Percentiles rank a stretch among this genome's conserved stretches.
These are phyloP conservation scores for Penicillium sp. DNA, from an alignment of 2,329 filamentous ascomycete genomes.

Conservation along the genomic window DNA sequence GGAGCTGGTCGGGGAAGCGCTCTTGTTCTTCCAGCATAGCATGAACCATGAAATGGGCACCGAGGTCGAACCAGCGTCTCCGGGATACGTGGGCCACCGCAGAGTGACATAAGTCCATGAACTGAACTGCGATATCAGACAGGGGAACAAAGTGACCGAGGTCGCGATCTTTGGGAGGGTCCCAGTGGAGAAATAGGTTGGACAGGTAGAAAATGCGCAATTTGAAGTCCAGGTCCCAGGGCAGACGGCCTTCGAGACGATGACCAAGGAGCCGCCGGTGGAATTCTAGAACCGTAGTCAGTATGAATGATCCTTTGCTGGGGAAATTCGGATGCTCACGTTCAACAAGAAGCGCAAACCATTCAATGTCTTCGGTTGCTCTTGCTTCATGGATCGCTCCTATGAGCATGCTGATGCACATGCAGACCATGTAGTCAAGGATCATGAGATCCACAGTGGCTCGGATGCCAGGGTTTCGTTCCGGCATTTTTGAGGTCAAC, in stretches of 20 bases:
- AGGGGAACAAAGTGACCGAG: constrained; percentile 27
- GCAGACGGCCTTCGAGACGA: constrained; percentile 34
- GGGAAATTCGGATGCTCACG: constrained; percentile 22
- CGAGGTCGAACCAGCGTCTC: constrained; percentile 46
- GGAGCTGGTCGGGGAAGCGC: constrained; percentile 35
- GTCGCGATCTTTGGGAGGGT: constrained; percentile 10
- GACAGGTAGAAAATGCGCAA: constrained; percentile 49
- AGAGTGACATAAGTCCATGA: constrained; percentile 48
- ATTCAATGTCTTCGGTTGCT: constrained; percentile 17
- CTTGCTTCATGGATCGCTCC: constrained; percentile 23
- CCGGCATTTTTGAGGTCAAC: neutral
- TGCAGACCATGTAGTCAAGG: constrained; percentile 55
- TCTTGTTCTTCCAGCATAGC: constrained; percentile 50
- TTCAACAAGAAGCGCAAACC: constrained; percentile 24
- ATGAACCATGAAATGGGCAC: constrained; percentile 50
- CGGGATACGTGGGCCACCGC: constrained; percentile 31
- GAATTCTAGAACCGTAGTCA: constrained; percentile 36
- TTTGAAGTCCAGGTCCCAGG: constrained; percentile 47
- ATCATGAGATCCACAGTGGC: constrained; percentile 54
- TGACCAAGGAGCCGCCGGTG: constrained; percentile 41
- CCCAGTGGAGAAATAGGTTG: constrained; percentile 44
- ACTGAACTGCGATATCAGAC: constrained; percentile 46
- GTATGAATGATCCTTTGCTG: neutral
- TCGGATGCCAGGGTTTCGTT: constrained; percentile 28
- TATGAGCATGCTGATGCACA: constrained; percentile 45